These are phyloP conservation scores for Populus hybrid DNA, from an alignment of 441 rosid species.

Conservation along the genomic window DNA sequence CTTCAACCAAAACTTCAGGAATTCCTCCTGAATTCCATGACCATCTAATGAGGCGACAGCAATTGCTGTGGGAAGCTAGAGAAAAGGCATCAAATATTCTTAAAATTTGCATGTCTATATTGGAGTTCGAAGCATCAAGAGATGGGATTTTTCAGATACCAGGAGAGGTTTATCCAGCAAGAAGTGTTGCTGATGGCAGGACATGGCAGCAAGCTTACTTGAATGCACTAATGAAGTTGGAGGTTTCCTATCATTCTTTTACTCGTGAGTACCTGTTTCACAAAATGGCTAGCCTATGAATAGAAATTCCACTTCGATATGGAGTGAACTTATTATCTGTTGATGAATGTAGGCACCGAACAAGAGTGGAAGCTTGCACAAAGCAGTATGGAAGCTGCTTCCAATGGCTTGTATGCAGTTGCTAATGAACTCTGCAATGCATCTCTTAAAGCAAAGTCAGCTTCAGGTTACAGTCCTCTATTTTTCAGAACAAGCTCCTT, in stretches of 20 bases:
- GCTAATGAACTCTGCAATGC: constrained; percentile 74
- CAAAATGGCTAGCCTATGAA: constrained; percentile 12
- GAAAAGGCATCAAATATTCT: constrained; percentile 80
- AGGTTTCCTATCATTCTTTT: constrained; percentile 77
- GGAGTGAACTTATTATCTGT: constrained; percentile 15
- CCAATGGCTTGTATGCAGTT: constrained; percentile 71
- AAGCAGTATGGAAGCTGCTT: constrained; percentile 86
- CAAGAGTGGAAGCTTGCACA: constrained; percentile 92
- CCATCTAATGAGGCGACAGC: constrained; percentile 72
- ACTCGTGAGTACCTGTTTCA: constrained; percentile 53
- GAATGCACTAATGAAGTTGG: constrained; percentile 70
- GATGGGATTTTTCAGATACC: constrained; percentile 74
- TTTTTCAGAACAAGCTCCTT: constrained; percentile 6
- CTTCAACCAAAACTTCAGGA: constrained; percentile 66
- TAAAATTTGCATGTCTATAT: constrained; percentile 71
- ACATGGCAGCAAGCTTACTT: constrained; percentile 84
- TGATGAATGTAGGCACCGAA: constrained; percentile 55
- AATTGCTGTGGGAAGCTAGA: constrained; percentile 73
- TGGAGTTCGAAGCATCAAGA: constrained; percentile 95
- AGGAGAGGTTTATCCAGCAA: constrained; percentile 48
- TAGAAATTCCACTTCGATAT: constrained; percentile 3
- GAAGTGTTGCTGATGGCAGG: constrained; percentile 53
- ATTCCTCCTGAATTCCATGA: constrained; percentile 91
- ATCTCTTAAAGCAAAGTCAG: constrained; percentile 83
- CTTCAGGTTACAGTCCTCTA: constrained; percentile 64